These are phyloP conservation scores for Sporothrix humicola DNA, from an alignment of 2,329 filamentous ascomycete species.

Conservation along the genomic window DNA sequence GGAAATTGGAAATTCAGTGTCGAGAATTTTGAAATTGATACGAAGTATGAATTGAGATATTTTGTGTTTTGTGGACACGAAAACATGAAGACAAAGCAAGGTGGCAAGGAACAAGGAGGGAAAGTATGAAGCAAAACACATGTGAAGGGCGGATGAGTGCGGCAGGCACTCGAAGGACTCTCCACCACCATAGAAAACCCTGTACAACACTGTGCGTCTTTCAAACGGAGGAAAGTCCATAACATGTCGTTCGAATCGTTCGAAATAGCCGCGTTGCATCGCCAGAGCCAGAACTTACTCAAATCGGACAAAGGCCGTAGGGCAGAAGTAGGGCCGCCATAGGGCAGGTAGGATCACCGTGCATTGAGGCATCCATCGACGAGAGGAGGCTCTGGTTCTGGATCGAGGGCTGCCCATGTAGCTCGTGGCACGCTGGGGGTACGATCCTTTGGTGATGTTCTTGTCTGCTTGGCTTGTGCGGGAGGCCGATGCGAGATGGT, in stretches of 20 bases:
- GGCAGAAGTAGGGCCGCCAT: neutral
- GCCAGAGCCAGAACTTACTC: neutral
- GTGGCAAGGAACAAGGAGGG: neutral
- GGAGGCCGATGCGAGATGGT: conserved; percentile 1
- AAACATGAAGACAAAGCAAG: neutral
- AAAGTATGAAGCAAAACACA: neutral
- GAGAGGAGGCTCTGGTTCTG: neutral
- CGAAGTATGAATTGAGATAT: too few relatives aligned
- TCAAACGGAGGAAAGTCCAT: neutral
- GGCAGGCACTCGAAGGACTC: neutral
- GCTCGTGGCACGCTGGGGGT: conserved; percentile 4
- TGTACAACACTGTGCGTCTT: neutral
- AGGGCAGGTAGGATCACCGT: conserved; percentile 24
- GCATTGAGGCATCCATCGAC: neutral
- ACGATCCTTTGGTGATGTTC: neutral
- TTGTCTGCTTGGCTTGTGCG: neutral
- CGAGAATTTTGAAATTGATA: too few relatives aligned
- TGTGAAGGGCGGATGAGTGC: neutral
- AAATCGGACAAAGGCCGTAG: neutral
- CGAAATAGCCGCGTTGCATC: neutral
- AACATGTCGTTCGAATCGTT: neutral
- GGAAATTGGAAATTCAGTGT: neutral
- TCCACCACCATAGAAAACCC: neutral
- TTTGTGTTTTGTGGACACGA: too few relatives aligned
- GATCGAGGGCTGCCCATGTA: neutral